A percentile compares a stretch with the other conserved stretches of the same genome.
Evolutionary conservation across 345 rosid species (phyloP).

Genomic region (Diplotaxis tenuifolia): DNA sequence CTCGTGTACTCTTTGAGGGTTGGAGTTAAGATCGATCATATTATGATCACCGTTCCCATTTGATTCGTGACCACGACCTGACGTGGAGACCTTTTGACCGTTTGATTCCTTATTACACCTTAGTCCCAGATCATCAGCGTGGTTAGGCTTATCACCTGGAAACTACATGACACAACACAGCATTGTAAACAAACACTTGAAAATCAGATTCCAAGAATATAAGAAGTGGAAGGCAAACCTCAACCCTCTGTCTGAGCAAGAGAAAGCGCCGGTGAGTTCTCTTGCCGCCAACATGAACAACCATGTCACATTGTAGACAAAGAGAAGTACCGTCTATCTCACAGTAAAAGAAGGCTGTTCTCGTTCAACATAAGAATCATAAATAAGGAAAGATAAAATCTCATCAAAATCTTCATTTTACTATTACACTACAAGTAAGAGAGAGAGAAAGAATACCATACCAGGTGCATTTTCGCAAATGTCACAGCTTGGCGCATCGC

Average conservation of each 20-base stretch:
- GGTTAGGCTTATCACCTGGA: conserved; percentile 63
- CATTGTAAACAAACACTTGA: not conserved
- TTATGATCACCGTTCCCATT: conserved; percentile 40
- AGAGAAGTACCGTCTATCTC: conserved; percentile 82
- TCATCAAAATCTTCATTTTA: not conserved
- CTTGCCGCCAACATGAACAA: conserved; percentile 82
- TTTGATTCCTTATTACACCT: conserved; percentile 37
- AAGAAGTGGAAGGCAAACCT: conserved; percentile 42
- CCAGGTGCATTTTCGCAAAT: conserved; percentile 84
- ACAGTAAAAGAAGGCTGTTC: conserved; percentile 83
- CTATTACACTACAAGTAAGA: not conserved
- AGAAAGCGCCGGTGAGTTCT: conserved; percentile 69
- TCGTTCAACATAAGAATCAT: not conserved
- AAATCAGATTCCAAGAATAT: not conserved
- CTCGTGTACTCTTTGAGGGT: conserved; percentile 54
- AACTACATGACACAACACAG: conserved; percentile 47
- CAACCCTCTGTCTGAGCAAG: conserved; percentile 68
- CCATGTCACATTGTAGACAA: conserved; percentile 82
- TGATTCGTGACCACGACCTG: conserved; percentile 31
- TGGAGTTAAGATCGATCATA: conserved; percentile 75
- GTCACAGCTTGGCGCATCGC: conserved; percentile 68
- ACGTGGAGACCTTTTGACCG: conserved; percentile 33
- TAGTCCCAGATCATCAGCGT: conserved; percentile 34
- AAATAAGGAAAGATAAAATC: not conserved
- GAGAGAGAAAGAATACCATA: conserved; percentile 25